These are phyloP conservation scores for Candida freyschussii DNA, from an alignment of 1,139 yeast species.

Conservation along the genomic window DNA sequence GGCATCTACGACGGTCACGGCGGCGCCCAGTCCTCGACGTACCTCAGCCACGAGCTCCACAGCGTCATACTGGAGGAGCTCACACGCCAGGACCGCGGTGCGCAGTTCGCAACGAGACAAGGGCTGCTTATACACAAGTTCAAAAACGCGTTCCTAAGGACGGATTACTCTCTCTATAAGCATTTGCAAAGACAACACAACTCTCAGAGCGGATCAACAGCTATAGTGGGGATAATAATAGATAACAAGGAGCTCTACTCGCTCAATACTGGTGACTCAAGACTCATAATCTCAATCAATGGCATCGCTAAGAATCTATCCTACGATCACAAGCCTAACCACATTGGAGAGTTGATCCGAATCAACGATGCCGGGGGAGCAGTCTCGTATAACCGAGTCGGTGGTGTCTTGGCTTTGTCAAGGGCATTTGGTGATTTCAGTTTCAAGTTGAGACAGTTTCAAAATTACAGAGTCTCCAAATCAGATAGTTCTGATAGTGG, in stretches of 20 bases:
- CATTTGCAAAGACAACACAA: conserved; percentile 27
- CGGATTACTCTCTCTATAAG: conserved; percentile 50
- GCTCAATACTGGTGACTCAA: conserved; percentile 73
- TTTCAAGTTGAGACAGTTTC: conserved; percentile 47
- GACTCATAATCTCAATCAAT: conserved; percentile 50
- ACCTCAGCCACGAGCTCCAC: conserved; percentile 44
- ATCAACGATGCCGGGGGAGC: conserved; percentile 73
- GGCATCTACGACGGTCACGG: conserved; percentile 85
- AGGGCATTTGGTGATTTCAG: conserved; percentile 76
- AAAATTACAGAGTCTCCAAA: conserved; percentile 21
- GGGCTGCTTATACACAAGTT: conserved; percentile 37
- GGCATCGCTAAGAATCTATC: conserved; percentile 59
- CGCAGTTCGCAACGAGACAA: conserved; percentile 28
- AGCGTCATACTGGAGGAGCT: conserved; percentile 32
- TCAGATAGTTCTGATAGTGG: conserved; percentile 1
- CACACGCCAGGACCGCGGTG: conserved; percentile 2
- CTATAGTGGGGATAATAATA: conserved; percentile 50
- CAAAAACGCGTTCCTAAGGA: conserved; percentile 50
- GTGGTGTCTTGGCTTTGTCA: conserved; percentile 67
- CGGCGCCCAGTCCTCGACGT: conserved; percentile 56
- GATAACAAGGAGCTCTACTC: conserved; percentile 43
- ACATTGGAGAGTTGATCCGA: conserved; percentile 69
- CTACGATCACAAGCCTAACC: conserved; percentile 73
- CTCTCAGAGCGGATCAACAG: conserved; percentile 58
- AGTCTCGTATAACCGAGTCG: conserved; percentile 63